Evolutionary conservation across 441 rosid species (phyloP), one percentile per base, ranked within the genome.

Genomic region (Gossypium davidsonii): DNA sequence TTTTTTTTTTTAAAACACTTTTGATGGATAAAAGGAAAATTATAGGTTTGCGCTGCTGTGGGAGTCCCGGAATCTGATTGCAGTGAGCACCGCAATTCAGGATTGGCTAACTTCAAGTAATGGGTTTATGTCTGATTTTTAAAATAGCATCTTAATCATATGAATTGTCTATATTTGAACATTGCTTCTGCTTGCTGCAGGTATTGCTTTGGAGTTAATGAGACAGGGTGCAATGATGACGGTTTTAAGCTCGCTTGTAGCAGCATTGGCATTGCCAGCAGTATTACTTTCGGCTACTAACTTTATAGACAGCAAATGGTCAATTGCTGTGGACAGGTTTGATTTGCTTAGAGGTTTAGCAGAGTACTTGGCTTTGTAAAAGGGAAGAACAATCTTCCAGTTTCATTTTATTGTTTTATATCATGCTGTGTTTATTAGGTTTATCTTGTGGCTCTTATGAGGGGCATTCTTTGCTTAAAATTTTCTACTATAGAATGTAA

Each of bases 51-150:
- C 82, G 26, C 83, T 92, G 84, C 95, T 85, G 79, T 92, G 98
- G 97, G 98, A 94, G 84, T 87, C 98, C 48, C 81, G 83, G 77
- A 85, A 87, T 80, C 85, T 94, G 72, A 89, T 92, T 80, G 88
- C 91, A 76, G 89, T 94, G 79, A 94, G 98, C 90, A 89, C 94
- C 42, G 93, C 96, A 25, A 87, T 94, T 79, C 97, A 85, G 82
- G 98, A 94, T 82, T 94, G 96, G 95, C 90, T 94, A 77, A 92
- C 97, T 75, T 94, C 98, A 84, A 89, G 98, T 94, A 92, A 80
- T 83, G 77, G 70, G 59, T 48, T 80, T 78, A 79, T 73, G 55
- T 70, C 74, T 53, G 59, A n/a, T 74, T 71, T 62, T 73, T 48
- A 37, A 44, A 39, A 21, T 42, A 58, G 67, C 63, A 42, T 14